Percentiles rank a stretch among this genome's conserved stretches.
Conservation (phyloP, 768 basidiomycete genomes). For the Termitomyces sp. region DNA sequence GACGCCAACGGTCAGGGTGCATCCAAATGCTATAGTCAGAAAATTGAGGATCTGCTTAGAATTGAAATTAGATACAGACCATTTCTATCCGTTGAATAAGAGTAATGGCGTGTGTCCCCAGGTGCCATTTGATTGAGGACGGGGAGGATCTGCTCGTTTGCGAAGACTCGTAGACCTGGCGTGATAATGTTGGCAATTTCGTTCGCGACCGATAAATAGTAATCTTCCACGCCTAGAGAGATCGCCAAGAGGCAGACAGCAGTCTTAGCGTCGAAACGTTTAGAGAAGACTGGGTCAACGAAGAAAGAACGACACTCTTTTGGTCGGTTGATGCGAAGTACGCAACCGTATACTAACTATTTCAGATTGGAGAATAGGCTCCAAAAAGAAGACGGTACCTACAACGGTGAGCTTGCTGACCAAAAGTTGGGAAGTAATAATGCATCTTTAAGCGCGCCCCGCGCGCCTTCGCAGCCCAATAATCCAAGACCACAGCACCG, state of each 20-base stretch:
- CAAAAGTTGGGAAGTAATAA: slow-evolving; percentile 32
- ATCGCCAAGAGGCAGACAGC: slow-evolving; percentile 65
- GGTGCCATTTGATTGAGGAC: background rate
- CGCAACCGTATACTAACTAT: slow-evolving; percentile 33
- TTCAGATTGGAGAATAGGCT: background rate
- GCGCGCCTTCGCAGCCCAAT: slow-evolving; percentile 42
- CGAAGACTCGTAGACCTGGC: background rate
- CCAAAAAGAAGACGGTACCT: slow-evolving; percentile 16
- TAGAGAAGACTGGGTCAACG: slow-evolving; percentile 57
- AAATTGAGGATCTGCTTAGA: background rate
- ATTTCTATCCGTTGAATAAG: background rate
- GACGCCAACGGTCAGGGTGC: background rate
- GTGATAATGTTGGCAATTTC: background rate
- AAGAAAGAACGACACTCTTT: slow-evolving; percentile 50
- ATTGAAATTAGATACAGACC: background rate
- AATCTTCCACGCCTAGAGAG: slow-evolving; percentile 53
- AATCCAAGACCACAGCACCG: slow-evolving; percentile 49
- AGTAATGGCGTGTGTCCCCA: background rate
- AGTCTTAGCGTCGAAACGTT: slow-evolving; percentile 60
- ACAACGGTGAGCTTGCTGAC: slow-evolving; percentile 37
- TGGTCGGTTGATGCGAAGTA: slow-evolving; percentile 53
- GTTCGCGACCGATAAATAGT: slow-evolving; percentile 40
- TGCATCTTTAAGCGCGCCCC: slow-evolving; percentile 39
- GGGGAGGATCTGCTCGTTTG: background rate
- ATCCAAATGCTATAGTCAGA: background rate